Evolutionary conservation across 805 yeast genomes (phyloP), one percentile per base, ranked within the genome.

Genomic region (Yarrowia sp.): DNA sequence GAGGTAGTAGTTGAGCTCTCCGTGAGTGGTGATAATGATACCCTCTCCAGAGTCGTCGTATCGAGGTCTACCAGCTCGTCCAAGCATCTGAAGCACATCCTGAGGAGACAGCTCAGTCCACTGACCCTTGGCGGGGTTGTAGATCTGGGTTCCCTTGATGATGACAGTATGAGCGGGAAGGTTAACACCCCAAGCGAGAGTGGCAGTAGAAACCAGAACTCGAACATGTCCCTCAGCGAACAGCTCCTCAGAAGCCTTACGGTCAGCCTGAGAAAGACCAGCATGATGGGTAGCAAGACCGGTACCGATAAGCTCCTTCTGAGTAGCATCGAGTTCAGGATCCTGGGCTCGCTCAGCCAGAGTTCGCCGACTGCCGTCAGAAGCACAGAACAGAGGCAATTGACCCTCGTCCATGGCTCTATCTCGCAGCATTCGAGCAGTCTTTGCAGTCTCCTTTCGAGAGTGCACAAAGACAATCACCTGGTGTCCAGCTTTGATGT

Each of bases 161-260:
- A 92, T 87, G 38, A 92, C 98, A 0, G 97, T 91, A 74, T 93
- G 97, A 0, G 97, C 97, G 2, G 98, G 98, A 68, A 92, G 81
- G 75, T 92, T 92, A 39, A 92, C 97, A 83, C 98, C 98, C 98
- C 98, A 92, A 0, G 98, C 97, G 69, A 92, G 83, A 0, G 98
- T 92, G 0, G 97, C 96, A 2, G 98, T 92, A 0, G 96, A 91
- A 0, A 93, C 93, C 68, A 92, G 80, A 0, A 92, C 90, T 72
- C 87, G 89, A n/a, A 91, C 78, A 69, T 90, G 87, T 2, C 97
- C 97, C 71, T 88, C 95, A 0, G 96, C 95, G 79, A 92, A 92
- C 47, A 91, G 79, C 74, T 91, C 96, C 76, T 92, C 98, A 0
- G 92, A 86, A 4, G 87, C 82, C 1, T 88, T 83, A 75, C 97